Evolutionary conservation across 148 eudicot genomes (phyloP).

Genomic region (Suaeda aralocaspica): DNA sequence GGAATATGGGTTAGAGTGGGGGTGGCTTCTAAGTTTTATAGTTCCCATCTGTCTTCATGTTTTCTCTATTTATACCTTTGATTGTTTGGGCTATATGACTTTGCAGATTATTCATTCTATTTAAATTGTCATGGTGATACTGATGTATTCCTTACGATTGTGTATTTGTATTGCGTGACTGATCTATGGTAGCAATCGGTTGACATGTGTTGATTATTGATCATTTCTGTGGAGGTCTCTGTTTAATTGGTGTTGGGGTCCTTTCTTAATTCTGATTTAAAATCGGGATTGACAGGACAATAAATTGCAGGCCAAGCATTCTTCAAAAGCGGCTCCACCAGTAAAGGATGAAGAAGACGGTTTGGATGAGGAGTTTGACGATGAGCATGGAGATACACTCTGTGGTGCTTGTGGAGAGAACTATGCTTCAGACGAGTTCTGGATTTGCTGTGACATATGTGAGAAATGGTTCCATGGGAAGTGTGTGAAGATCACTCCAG

Average conservation of each 20-base stretch:
- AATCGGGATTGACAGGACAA: background rate
- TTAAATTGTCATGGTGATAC: background rate
- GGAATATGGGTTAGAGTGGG: background rate
- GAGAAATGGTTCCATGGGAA: constrained; percentile 73
- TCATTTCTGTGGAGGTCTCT: too few relatives aligned
- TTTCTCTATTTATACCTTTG: background rate
- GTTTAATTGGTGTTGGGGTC: too few relatives aligned
- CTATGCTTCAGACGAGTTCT: constrained; percentile 55
- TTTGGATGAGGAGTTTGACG: constrained; percentile 47
- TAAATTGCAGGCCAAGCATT: constrained; percentile 20
- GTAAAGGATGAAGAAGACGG: constrained; percentile 34
- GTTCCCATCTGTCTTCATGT: background rate
- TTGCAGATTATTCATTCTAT: background rate
- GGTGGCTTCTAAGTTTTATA: background rate
- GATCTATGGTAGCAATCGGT: too few relatives aligned
- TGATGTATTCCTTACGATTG: background rate
- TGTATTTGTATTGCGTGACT: too few relatives aligned
- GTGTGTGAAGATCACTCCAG: constrained; percentile 67
- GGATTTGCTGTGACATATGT: constrained; percentile 62
- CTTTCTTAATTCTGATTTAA: background rate
- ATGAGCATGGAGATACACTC: constrained; percentile 55
- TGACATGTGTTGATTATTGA: too few relatives aligned
- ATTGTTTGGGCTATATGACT: background rate
- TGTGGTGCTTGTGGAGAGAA: constrained; percentile 60
- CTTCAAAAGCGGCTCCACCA: constrained; percentile 20